Evolutionary conservation across 148 eudicot species (phyloP).

Genomic region (Rhododendron griersonianum): DNA sequence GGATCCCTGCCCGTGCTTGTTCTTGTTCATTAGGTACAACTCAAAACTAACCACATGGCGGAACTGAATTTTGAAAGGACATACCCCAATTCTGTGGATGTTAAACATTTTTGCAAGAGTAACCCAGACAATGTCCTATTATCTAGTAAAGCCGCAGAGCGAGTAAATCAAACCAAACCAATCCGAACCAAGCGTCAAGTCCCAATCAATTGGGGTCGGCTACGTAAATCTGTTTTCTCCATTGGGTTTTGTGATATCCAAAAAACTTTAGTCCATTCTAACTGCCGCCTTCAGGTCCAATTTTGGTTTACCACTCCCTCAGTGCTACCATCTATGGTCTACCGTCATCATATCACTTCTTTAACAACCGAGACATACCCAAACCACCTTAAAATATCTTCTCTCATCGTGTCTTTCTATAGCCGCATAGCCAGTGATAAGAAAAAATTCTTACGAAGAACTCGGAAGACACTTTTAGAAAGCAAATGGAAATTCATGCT

Average conservation of each 20-base stretch:
- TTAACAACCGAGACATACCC: too few relatives aligned
- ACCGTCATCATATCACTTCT: too few relatives aligned
- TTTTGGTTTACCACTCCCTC: background rate
- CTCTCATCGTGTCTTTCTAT: too few relatives aligned
- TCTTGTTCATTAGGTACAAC: background rate
- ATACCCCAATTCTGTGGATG: background rate
- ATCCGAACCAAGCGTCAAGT: background rate
- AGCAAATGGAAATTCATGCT: too few relatives aligned
- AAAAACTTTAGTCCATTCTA: background rate
- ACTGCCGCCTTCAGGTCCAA: background rate
- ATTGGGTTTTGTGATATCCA: background rate
- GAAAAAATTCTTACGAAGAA: too few relatives aligned
- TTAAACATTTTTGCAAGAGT: background rate
- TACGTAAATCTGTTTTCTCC: background rate
- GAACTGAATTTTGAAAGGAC: background rate
- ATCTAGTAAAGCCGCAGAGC: background rate
- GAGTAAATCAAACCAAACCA: background rate
- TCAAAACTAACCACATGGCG: background rate
- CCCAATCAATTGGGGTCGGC: background rate
- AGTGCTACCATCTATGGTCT: background rate
- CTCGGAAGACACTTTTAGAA: too few relatives aligned
- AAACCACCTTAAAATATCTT: too few relatives aligned
- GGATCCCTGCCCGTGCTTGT: background rate
- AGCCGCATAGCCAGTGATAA: too few relatives aligned
- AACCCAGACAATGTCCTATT: background rate